A percentile compares a stretch with the other conserved stretches of the same genome.
phyloP scores from a whole-genome alignment of 148 eudicot species.

The Spergularia marina region DNA sequence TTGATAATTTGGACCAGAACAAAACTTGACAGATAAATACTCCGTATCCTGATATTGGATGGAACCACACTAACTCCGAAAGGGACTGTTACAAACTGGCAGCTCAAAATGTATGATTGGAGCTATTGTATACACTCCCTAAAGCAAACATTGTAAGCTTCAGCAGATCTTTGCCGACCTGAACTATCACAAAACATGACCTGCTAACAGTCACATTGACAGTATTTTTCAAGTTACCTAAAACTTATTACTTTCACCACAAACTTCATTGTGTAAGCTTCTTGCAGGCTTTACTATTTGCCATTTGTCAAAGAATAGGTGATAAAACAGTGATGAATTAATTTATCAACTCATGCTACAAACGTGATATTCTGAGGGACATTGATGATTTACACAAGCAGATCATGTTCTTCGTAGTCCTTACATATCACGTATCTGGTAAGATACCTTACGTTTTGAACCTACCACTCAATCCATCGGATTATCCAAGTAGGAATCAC shows the following conservation, averaged over 20 bases:
- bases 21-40: background rate
- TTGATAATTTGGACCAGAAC: background rate
- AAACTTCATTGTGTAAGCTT: background rate
- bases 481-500: background rate
- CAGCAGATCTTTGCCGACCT: background rate
- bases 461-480: background rate
- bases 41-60: background rate
- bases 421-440: background rate
- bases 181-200: background rate
- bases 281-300: background rate
- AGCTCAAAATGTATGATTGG: background rate
- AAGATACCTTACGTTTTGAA: background rate
- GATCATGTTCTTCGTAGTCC: background rate
- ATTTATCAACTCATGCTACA: background rate
- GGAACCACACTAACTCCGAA: background rate
- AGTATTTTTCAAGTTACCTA: background rate
- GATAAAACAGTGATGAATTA: background rate
- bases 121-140: background rate
- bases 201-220: no score
- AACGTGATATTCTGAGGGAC: background rate
- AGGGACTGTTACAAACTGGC: background rate
- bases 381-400: background rate
- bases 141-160: background rate
- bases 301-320: background rate
- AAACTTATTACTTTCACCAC: background rate